A percentile compares a stretch with the other conserved stretches of the same genome.
Evolutionary conservation across 495 filamentous ascomycete genomes (phyloP).

Genomic region (Clohesyomyces aquaticus): DNA sequence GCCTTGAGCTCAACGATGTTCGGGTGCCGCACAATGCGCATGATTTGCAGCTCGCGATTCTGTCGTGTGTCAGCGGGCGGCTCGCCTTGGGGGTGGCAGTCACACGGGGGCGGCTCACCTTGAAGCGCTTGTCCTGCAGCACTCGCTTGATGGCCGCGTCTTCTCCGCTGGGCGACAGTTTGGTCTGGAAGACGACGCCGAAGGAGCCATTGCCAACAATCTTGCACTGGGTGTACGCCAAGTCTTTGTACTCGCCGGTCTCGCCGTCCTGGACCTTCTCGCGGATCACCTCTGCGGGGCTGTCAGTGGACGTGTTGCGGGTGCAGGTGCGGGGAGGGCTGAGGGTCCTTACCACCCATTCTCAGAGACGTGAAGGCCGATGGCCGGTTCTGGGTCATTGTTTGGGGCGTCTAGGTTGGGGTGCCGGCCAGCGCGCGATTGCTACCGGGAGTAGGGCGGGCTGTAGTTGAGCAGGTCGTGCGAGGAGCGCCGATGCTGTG

Average conservation of each 20-base stretch:
- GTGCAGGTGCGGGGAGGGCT: conserved; percentile 1
- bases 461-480: conserved; percentile 55
- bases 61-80: conserved; percentile 53
- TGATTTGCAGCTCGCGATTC: conserved; percentile 99
- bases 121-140: conserved; percentile 98
- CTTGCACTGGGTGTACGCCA: conserved; percentile 99
- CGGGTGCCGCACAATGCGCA: conserved; percentile 97
- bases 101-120: conserved; percentile 60
- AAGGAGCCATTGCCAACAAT: conserved; percentile 99
- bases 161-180: conserved; percentile 93
- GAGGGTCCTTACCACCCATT: conserved; percentile 74
- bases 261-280: conserved; percentile 99
- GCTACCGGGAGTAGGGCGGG: conserved; percentile 54
- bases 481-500: conserved; percentile 46
- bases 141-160: conserved; percentile 99
- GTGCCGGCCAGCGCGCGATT: conserved; percentile 29
- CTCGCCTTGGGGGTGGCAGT: not conserved
- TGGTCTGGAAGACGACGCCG: conserved; percentile 98
- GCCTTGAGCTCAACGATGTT: conserved; percentile 99
- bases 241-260: conserved; percentile 92
- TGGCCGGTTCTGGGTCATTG: conserved; percentile 75
- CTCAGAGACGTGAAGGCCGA: conserved; percentile 75
- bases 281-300: conserved; percentile 81
- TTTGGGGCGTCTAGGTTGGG: conserved; percentile 36
- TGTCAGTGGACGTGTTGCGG: conserved; percentile 39